These are phyloP conservation scores for Cordyceps tenuipes DNA, from an alignment of 2,329 filamentous ascomycete species.

Conservation along the genomic window DNA sequence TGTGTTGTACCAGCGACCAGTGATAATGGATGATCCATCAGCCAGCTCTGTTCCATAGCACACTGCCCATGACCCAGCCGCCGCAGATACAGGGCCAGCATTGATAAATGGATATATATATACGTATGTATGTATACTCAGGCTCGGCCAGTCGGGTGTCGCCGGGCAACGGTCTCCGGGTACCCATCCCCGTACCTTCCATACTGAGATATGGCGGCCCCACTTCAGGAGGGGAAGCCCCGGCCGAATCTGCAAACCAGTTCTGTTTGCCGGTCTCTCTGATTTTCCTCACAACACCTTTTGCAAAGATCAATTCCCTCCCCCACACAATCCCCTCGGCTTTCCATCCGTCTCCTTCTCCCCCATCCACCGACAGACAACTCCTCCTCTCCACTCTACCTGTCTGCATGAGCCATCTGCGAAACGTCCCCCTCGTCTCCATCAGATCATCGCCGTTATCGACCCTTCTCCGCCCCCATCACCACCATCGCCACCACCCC, in stretches of 20 bases:
- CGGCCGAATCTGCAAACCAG: neutral
- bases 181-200: constrained; percentile 2
- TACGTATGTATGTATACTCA: neutral
- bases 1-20: too few species aligned
- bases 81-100: too few species aligned
- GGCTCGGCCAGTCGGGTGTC: neutral
- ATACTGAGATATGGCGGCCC: neutral
- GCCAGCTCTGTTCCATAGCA: neutral
- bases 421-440: neutral
- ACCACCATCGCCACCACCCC: neutral
- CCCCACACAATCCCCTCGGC: neutral
- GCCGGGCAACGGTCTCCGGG: neutral
- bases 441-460: neutral
- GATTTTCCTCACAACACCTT: neutral
- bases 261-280: neutral
- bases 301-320: neutral
- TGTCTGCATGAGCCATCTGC: constrained; percentile 1
- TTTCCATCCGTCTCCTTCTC: neutral
- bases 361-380: neutral
- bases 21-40: neutral
- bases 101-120: too few species aligned
- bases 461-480: neutral
- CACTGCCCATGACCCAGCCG: neutral
- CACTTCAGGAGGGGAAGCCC: neutral
- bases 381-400: neutral